Conservation (phyloP, 164 flowering plant genomes). For the Euptelea pleiosperma region DNA sequence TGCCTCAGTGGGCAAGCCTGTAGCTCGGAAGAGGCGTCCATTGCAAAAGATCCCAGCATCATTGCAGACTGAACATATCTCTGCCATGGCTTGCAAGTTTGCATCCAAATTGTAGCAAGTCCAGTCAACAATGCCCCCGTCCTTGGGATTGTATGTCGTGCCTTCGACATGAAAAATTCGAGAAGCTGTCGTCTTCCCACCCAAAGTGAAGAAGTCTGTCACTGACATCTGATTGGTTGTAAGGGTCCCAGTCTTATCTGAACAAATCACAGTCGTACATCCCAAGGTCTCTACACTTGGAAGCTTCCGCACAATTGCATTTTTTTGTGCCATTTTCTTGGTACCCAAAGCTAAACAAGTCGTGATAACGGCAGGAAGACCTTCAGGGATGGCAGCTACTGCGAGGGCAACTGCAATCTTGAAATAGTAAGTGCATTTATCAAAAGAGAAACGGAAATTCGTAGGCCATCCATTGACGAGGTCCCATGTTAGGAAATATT, state of each 20-base stretch:
- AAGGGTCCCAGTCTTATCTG: constrained; percentile 89
- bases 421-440: constrained; percentile 87
- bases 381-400: constrained; percentile 96
- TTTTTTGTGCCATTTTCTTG: constrained; percentile 88
- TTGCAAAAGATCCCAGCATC: constrained; percentile 75
- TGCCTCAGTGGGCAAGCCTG: constrained; percentile 95
- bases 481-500: constrained; percentile 77
- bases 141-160: constrained; percentile 85
- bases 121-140: constrained; percentile 88
- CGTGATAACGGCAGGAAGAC: constrained; percentile 92
- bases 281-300: constrained; percentile 96
- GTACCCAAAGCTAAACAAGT: constrained; percentile 92
- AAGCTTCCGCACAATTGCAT: constrained; percentile 85
- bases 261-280: constrained; percentile 90
- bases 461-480: constrained; percentile 64
- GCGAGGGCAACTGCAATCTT: constrained; percentile 91
- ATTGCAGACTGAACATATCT: constrained; percentile 86
- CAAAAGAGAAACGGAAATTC: constrained; percentile 69
- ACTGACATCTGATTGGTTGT: constrained; percentile 96
- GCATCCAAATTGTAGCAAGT: constrained; percentile 75
- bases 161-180: constrained; percentile 72
- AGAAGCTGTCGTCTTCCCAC: constrained; percentile 55
- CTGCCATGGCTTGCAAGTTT: constrained; percentile 74
- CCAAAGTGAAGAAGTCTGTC: constrained; percentile 70
- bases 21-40: constrained; percentile 63